Conservation (phyloP, 2,329 filamentous ascomycete species). For the Lachnellula arida region DNA sequence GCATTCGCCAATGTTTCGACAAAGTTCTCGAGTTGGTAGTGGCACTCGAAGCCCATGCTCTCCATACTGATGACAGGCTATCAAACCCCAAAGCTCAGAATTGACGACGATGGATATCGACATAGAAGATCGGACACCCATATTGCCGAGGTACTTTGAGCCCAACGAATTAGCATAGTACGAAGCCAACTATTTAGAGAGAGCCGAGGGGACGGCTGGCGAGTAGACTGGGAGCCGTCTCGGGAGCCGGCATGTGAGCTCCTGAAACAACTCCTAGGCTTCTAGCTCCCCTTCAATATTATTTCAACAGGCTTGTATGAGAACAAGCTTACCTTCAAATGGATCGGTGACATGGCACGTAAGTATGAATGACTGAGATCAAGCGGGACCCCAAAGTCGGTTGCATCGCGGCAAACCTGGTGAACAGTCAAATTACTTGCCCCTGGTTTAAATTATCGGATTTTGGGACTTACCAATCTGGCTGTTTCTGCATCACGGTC, state of each 20-base stretch:
- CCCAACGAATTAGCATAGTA: no score
- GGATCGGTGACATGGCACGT: conserved; percentile 83
- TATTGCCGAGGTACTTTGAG: conserved; percentile 69
- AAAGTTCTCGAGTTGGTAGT: conserved; percentile 87
- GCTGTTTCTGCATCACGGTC: conserved; percentile 76
- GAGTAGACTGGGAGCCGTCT: no score
- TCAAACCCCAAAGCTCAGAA: conserved; percentile 77
- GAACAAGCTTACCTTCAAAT: conserved; percentile 46
- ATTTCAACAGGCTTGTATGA: no score
- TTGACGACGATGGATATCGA: conserved; percentile 87
- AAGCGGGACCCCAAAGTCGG: conserved; percentile 68
- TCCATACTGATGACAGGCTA: conserved; percentile 80
- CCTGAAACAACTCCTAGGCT: no score
- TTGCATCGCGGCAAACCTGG: conserved; percentile 65
- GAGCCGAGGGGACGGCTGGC: no score
- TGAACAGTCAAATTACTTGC: neutral
- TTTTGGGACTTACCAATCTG: conserved; percentile 44
- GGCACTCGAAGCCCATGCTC: conserved; percentile 73
- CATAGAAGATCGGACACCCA: conserved; percentile 87
- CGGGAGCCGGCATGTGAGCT: no score
- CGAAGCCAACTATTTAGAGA: no score
- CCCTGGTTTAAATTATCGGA: neutral
- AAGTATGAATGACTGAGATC: conserved; percentile 82
- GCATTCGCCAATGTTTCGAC: conserved; percentile 60
- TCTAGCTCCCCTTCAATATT: no score